Base-by-base conservation (phyloP, 2,329 filamentous ascomycete genomes). In the Epichloe aotearoae region DNA sequence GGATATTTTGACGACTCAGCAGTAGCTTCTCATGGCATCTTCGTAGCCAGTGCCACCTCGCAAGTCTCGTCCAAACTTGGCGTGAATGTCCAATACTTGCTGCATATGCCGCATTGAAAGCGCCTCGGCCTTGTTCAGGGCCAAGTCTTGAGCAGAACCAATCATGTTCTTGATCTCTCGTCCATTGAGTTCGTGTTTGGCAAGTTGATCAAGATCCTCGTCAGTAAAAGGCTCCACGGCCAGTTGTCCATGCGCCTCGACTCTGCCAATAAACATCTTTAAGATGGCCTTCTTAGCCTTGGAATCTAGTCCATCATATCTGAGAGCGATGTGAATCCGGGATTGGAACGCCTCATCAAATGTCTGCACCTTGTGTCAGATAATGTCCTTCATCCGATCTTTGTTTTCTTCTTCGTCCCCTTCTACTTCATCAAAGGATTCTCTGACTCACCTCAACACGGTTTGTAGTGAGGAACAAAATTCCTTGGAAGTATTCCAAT, bases 331-430 rank as follows among this genome's bases (percentile, higher is more conserved):
- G 64, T 95, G 88, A 54, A 95, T 94, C 23, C 89, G 80, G 10
- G 82, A 87, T 62, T 93, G 86, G 73, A 95, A 95, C 0, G 89
- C 89, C 54, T 93, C 87, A 59, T 95, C 89, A 60, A 95, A 94
- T 0, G 86, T 90, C 70, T 83, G 33, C 20, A 36, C 23, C 56
- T 49, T 54, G 17, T 38, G 36, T 52, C 46, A 47, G 47, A 20
- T 11, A 30, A 34, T 7, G 11, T 38, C 42, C 46, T 20, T 17
- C 12, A 46, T 12, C 30, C 17, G 20, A 17, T 17, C 12, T 15
- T 15, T 6, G 30, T 20, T 33, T 20, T 20, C 38, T 19, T 19
- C 17, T n/a, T n/a, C n/a, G 4, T 39, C 38, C 10, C 17, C 6
- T n/a, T 4, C 14, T 10, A 19, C 38, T n/a, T 17, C 12, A 39